phyloP scores from a whole-genome alignment of 352 stramenopile species.

The Globisporangium uncinulatum region DNA sequence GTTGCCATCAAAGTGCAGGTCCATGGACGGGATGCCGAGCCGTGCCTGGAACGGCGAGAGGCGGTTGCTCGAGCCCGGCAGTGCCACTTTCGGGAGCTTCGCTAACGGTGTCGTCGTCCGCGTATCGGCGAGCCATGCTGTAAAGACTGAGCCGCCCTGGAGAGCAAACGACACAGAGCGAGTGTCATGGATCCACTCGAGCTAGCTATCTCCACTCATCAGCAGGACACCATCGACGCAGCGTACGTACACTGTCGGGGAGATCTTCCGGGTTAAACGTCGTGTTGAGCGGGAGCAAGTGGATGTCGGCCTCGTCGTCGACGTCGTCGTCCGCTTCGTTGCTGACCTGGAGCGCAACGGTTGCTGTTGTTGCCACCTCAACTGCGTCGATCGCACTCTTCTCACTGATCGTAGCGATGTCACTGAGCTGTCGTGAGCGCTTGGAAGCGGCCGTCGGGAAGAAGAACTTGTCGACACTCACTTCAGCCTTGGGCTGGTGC shows the following conservation, averaged over 20 bases:
- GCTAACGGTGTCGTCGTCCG: conserved; percentile 26
- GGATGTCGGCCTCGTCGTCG: conserved; percentile 20
- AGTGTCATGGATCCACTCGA: neutral
- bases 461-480: conserved; percentile 51
- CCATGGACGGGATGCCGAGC: conserved; percentile 64
- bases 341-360: neutral
- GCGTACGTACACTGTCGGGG: conserved; percentile 27
- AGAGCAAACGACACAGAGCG: neutral
- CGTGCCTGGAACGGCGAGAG: conserved; percentile 70
- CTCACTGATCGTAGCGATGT: neutral
- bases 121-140: conserved; percentile 60
- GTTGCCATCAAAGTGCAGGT: conserved; percentile 63
- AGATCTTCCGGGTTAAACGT: conserved; percentile 64
- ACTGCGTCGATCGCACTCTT: neutral
- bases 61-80: conserved; percentile 43
- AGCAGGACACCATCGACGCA: neutral
- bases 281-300: conserved; percentile 55
- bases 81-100: conserved; percentile 44
- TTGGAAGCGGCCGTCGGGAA: neutral
- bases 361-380: neutral
- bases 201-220: too few species aligned
- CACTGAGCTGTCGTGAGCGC: neutral
- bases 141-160: conserved; percentile 56
- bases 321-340: neutral
- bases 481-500: conserved; percentile 51